Percentiles rank a stretch among this genome's conserved stretches.
Evolutionary conservation across 352 stramenopile genomes (phyloP).

Genomic region (Globisporangium barbulae): DNA sequence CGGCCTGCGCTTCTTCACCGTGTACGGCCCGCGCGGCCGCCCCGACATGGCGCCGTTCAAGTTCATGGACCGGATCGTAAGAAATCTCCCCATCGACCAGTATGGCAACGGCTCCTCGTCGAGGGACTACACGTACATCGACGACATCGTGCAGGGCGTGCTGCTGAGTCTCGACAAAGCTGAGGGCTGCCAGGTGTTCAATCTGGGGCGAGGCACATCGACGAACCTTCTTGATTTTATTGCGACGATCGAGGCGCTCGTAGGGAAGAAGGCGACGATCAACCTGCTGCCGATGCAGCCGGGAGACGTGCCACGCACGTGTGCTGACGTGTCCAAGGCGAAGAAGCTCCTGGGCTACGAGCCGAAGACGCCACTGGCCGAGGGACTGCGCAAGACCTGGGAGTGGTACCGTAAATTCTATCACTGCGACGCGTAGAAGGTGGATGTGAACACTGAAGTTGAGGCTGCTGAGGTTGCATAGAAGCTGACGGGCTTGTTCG

Average conservation of each 20-base stretch:
- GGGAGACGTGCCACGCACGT: slow-evolving; percentile 96
- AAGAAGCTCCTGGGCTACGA: slow-evolving; percentile 93
- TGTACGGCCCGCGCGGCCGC: slow-evolving; percentile 94
- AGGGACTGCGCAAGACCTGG: slow-evolving; percentile 92
- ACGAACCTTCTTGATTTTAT: slow-evolving; percentile 95
- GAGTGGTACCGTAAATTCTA: slow-evolving; percentile 91
- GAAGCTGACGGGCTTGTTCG: background rate
- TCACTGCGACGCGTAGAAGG: background rate
- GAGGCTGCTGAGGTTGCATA: background rate
- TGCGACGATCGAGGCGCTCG: slow-evolving; percentile 90
- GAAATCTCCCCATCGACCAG: slow-evolving; percentile 93
- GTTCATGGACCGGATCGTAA: slow-evolving; percentile 17
- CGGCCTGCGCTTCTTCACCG: slow-evolving; percentile 98
- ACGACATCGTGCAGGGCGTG: slow-evolving; percentile 97
- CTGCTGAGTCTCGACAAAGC: slow-evolving; percentile 67
- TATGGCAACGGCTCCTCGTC: slow-evolving; percentile 95
- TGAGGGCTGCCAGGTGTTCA: slow-evolving; percentile 94
- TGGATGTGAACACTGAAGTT: too few relatives aligned
- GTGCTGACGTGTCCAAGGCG: slow-evolving; percentile 95
- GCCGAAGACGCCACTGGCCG: slow-evolving; percentile 89
- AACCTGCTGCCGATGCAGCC: slow-evolving; percentile 93
- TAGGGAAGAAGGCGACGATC: slow-evolving; percentile 93
- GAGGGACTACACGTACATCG: slow-evolving; percentile 98
- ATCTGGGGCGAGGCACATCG: slow-evolving; percentile 93
- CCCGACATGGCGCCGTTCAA: slow-evolving; percentile 67